These are phyloP conservation scores for Dactylis glomerata DNA, from an alignment of 176 grass and related monocot genomes.

Conservation along the genomic window DNA sequence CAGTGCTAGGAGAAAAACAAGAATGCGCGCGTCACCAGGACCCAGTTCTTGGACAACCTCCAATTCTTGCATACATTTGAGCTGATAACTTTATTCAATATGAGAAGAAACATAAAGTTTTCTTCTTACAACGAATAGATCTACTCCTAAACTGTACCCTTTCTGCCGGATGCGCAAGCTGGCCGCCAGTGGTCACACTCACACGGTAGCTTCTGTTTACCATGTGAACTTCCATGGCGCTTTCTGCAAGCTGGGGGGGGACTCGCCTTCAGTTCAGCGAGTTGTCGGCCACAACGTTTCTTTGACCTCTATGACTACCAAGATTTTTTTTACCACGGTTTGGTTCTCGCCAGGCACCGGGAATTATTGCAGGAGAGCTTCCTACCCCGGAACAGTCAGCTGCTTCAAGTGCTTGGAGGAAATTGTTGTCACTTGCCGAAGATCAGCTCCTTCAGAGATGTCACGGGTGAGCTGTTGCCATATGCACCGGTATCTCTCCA, in stretches of 20 bases:
- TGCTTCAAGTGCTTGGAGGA: constrained; percentile 7
- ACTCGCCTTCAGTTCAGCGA: neutral
- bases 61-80: constrained; percentile 14
- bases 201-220: constrained; percentile 20
- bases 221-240: constrained; percentile 22
- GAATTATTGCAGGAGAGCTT: constrained; percentile 30
- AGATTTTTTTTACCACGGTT: constrained; percentile 8
- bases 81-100: constrained; percentile 21
- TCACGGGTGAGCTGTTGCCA: constrained; percentile 65
- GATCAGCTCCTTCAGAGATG: constrained; percentile 74
- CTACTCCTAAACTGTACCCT: constrained; percentile 17
- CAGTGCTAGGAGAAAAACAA: neutral
- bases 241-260: constrained; percentile 9
- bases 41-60: neutral
- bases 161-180: constrained; percentile 36
- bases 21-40: neutral
- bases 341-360: neutral
- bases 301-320: constrained; percentile 23
- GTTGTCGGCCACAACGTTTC: neutral
- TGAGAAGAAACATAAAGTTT: neutral
- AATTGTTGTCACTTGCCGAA: constrained; percentile 41
- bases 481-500: constrained; percentile 68
- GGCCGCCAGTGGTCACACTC: neutral
- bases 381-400: constrained; percentile 10
- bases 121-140: constrained; percentile 16